Conservation (phyloP, 495 filamentous ascomycete species). For the Emericellopsis terricola region DNA sequence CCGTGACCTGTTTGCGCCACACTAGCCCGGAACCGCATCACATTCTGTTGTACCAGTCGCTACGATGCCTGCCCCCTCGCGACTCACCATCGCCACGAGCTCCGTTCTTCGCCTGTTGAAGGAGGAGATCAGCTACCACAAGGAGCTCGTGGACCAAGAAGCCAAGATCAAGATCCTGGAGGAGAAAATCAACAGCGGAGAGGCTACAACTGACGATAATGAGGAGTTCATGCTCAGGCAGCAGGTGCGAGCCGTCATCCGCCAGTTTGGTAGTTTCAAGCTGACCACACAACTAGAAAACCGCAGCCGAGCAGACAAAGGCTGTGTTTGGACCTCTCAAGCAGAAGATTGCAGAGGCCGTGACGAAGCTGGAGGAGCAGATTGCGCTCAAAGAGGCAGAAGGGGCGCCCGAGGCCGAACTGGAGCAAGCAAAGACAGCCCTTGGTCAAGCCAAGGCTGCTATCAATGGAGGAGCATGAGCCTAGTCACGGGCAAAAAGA, state of each 20-base stretch:
- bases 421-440: constrained; percentile 39
- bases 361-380: constrained; percentile 47
- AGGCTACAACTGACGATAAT: constrained; percentile 40
- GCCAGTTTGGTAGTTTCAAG: background rate
- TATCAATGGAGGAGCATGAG: background rate
- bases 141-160: constrained; percentile 57
- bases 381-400: constrained; percentile 34
- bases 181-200: constrained; percentile 22
- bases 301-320: constrained; percentile 65
- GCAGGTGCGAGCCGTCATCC: constrained; percentile 37
- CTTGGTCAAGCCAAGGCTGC: constrained; percentile 22
- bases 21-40: too few species aligned
- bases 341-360: constrained; percentile 44
- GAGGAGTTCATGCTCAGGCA: constrained; percentile 57
- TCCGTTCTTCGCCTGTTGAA: constrained; percentile 70
- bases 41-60: too few species aligned
- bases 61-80: constrained; percentile 53
- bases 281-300: constrained; percentile 29
- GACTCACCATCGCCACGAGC: constrained; percentile 53
- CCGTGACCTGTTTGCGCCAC: too few species aligned
- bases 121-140: constrained; percentile 78
- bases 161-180: constrained; percentile 50
- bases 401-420: constrained; percentile 37
- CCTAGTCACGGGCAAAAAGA: background rate
- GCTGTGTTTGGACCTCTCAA: constrained; percentile 54